These are phyloP conservation scores for Lactarius evosmus DNA, from an alignment of 768 basidiomycete genomes.

Conservation along the genomic window DNA sequence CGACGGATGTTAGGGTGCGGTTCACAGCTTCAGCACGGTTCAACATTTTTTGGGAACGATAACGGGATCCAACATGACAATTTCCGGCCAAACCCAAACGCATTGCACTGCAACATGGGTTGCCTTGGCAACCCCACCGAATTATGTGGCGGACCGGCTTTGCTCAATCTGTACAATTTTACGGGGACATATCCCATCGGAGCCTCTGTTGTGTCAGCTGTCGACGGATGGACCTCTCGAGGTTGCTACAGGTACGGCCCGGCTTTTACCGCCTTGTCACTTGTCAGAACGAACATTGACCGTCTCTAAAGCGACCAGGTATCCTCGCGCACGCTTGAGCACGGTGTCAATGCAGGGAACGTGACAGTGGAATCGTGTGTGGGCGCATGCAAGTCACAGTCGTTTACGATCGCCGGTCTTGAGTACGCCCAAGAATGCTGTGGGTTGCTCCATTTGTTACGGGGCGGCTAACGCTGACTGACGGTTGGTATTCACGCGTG, in stretches of 20 bases:
- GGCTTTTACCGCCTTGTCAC: not conserved
- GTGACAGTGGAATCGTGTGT: conserved; percentile 14
- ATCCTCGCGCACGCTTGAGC: conserved; percentile 4
- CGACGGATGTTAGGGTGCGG: not conserved
- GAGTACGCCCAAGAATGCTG: conserved; percentile 14
- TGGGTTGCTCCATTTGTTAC: not conserved
- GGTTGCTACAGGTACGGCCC: not conserved
- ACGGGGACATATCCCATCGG: conserved; percentile 7
- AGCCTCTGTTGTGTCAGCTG: conserved; percentile 1
- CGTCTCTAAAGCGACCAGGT: not conserved
- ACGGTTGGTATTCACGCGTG: no score
- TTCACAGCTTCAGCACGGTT: not conserved
- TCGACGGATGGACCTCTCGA: not conserved
- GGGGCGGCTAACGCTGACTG: no score
- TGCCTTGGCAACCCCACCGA: conserved; percentile 13
- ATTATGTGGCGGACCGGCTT: conserved; percentile 3
- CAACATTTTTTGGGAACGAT: not conserved
- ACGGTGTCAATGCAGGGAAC: conserved; percentile 3
- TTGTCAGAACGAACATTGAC: not conserved
- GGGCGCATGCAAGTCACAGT: not conserved
- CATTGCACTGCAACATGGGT: not conserved
- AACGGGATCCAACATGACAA: not conserved
- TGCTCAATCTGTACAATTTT: conserved; percentile 8
- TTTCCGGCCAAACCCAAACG: not conserved
- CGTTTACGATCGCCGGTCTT: conserved; percentile 8